Percentiles rank a stretch among this genome's conserved stretches.
These are phyloP conservation scores for Rhodocollybia butyracea DNA, from an alignment of 768 basidiomycete genomes.

Conservation along the genomic window DNA sequence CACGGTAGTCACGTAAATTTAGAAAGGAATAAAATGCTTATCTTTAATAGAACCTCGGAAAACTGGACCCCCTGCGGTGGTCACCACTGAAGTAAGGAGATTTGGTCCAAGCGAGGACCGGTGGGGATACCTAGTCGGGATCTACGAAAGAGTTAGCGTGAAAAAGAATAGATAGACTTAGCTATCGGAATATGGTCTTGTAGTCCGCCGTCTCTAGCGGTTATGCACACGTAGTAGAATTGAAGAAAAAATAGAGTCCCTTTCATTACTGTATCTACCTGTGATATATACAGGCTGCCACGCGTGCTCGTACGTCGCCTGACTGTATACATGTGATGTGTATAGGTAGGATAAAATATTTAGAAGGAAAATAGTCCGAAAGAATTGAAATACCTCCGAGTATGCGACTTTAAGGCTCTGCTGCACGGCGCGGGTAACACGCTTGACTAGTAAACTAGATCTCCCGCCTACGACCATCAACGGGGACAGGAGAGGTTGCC, in stretches of 20 bases:
- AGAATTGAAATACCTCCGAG: too few relatives aligned
- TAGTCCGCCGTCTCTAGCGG: background rate
- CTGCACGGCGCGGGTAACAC: too few relatives aligned
- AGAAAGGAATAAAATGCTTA: background rate
- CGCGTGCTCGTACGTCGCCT: background rate
- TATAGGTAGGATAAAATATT: too few relatives aligned
- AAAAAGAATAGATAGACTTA: background rate
- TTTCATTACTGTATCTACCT: background rate
- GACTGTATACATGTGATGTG: background rate
- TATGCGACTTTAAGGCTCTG: too few relatives aligned
- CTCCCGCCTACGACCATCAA: too few relatives aligned
- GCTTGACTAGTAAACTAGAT: too few relatives aligned
- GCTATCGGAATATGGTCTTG: background rate
- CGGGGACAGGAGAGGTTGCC: too few relatives aligned
- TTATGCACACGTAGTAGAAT: background rate
- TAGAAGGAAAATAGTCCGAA: too few relatives aligned
- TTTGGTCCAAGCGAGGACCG: background rate
- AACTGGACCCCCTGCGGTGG: conserved; percentile 6
- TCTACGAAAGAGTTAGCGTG: background rate
- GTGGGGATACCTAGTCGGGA: background rate
- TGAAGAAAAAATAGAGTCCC: background rate
- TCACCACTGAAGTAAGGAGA: background rate
- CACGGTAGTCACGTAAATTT: background rate
- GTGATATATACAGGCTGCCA: background rate
- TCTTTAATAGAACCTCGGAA: background rate